Conservation (phyloP, 257 asterid species). For the Solanum chiquidenum region DNA sequence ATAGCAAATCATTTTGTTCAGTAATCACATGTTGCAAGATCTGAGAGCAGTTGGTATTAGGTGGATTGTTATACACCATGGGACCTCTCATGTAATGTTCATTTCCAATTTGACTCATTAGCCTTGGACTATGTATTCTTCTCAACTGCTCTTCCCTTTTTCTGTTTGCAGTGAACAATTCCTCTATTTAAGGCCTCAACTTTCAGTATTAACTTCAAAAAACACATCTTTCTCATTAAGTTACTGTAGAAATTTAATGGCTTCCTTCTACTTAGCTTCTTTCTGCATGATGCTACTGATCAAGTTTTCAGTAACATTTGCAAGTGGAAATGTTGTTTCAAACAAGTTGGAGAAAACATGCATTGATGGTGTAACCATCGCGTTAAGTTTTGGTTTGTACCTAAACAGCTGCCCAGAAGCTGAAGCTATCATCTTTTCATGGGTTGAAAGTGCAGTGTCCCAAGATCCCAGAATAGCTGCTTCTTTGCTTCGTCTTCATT, state of each 20-base stretch:
- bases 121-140: neutral
- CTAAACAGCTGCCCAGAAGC: constrained; percentile 56
- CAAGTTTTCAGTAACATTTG: constrained; percentile 11
- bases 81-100: neutral
- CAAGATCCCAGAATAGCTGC: constrained; percentile 88
- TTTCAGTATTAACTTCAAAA: neutral
- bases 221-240: neutral
- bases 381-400: constrained; percentile 52
- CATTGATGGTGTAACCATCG: constrained; percentile 24
- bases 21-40: neutral
- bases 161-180: neutral
- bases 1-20: neutral
- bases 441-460: constrained; percentile 60
- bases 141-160: neutral
- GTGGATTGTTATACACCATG: neutral
- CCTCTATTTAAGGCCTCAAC: neutral
- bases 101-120: neutral
- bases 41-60: neutral
- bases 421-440: constrained; percentile 59
- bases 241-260: neutral
- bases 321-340: neutral
- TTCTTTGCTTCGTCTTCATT: constrained; percentile 84
- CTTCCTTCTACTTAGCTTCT: constrained; percentile 2
- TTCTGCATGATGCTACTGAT: constrained; percentile 22
- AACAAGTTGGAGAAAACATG: constrained; percentile 21